phyloP scores from a whole-genome alignment of 371 early-diverging fungal species.

The Apophysomyces sp. region DNA sequence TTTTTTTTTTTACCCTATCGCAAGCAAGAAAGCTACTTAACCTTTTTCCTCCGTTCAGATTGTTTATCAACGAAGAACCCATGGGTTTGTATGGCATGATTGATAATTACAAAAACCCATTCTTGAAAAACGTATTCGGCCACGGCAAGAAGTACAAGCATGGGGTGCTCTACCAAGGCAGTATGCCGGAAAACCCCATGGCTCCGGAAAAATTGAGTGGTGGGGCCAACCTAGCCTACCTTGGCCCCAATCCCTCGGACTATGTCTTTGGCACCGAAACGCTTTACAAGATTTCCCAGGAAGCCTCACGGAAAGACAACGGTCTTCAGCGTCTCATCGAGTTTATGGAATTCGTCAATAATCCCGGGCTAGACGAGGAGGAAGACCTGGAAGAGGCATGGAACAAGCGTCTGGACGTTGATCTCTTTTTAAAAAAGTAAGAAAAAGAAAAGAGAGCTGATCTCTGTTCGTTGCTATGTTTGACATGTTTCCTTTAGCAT shows the following conservation, averaged over 20 bases:
- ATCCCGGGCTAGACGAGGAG: constrained; percentile 16
- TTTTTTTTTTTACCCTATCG: background rate
- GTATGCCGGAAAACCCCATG: constrained; percentile 33
- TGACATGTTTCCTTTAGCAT: constrained; percentile 9
- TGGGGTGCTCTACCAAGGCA: constrained; percentile 29
- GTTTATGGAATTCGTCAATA: constrained; percentile 38
- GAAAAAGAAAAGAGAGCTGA: background rate
- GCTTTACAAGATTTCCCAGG: constrained; percentile 23
- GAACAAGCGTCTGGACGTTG: constrained; percentile 41
- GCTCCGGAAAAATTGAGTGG: constrained; percentile 7
- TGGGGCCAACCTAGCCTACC: constrained; percentile 34
- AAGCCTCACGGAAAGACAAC: constrained; percentile 16
- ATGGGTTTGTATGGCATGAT: constrained; percentile 42
- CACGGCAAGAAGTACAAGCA: constrained; percentile 10
- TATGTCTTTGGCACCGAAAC: constrained; percentile 6
- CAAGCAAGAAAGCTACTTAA: background rate
- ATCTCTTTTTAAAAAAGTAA: constrained; percentile 44
- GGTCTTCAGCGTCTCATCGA: constrained; percentile 26
- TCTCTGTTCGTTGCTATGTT: no score
- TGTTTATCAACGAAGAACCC: constrained; percentile 43
- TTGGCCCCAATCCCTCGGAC: constrained; percentile 12
- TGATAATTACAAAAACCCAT: constrained; percentile 41
- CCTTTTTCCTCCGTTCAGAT: constrained; percentile 9
- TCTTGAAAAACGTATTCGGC: constrained; percentile 23
- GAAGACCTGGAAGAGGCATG: constrained; percentile 18